Base-by-base conservation (phyloP, 768 basidiomycete genomes). In the Lentinus tigrinus region DNA sequence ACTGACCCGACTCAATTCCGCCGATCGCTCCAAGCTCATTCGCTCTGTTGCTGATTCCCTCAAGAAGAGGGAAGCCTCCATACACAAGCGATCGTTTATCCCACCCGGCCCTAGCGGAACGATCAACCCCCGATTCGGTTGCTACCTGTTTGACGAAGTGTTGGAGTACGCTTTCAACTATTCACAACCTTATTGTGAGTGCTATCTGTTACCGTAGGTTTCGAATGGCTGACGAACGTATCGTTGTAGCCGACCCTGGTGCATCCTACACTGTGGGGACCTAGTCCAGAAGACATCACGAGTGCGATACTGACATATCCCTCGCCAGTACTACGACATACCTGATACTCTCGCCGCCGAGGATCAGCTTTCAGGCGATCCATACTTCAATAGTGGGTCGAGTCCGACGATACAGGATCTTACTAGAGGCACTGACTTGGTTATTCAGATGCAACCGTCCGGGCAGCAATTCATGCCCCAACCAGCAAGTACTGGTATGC, bases 141-240 rank as follows among this genome's bases (percentile, higher is more conserved):
- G 89, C 69, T 75, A 83, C 56, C 66, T 89, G 14, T 77, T 81
- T 48, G 81, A 85, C 56, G 82, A 85, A 73, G 80, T 85, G 71
- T 61, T 87, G 24, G 87, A 89, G 69, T 90, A 89, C 61, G 85
- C 87, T 13, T 49, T 83, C 58, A 91, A 90, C 65, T 89, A 77
- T 65, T 85, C 88, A 0, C 84, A 77, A 65, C 89, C 89, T 1
- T 81, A 81, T 80, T 67, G 73, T 75, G 36, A 21, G 74, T 67
- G 5, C 27, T 3, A 9, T 3, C 16, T 9, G 24, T 21, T 27
- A n/a, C n/a, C n/a, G n/a, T n/a, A n/a, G n/a, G n/a, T n/a, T n/a
- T n/a, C n/a, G n/a, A n/a, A 5, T 21, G 3, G 3, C 2, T 1
- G 19, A 5, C 40, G 40, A 42, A 9, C 40, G 7, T 9, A 9